phyloP scores from a whole-genome alignment of 2,329 filamentous ascomycete genomes.

The Elsinoe fawcettii region DNA sequence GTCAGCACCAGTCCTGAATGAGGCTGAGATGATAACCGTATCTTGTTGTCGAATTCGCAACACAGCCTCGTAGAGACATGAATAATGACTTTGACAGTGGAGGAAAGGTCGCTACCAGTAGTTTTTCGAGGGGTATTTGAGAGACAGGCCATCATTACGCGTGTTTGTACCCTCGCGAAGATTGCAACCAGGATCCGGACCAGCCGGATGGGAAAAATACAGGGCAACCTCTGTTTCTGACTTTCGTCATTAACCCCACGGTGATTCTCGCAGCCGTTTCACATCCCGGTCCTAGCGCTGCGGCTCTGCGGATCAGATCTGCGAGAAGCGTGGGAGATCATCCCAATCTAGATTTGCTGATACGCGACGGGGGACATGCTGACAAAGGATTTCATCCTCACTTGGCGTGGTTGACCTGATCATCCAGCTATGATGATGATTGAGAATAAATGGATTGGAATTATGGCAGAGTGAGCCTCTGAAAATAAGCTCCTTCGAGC shows the following conservation, averaged over 20 bases:
- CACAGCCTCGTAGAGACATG: neutral
- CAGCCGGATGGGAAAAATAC: neutral
- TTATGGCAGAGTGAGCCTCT: neutral
- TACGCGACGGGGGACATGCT: neutral
- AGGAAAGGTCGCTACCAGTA: neutral
- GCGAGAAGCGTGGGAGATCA: neutral
- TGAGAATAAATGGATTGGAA: neutral
- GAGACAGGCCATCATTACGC: neutral
- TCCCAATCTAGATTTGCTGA: neutral
- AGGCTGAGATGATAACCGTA: neutral
- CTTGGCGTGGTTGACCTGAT: neutral
- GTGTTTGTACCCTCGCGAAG: neutral
- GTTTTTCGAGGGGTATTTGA: neutral
- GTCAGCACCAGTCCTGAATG: constrained; percentile 3
- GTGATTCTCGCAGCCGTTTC: neutral
- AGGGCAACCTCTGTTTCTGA: constrained; percentile 1
- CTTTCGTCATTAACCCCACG: constrained; percentile 10
- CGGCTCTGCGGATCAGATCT: constrained; percentile 1
- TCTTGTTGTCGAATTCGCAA: neutral
- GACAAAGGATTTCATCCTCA: neutral
- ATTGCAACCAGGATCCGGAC: constrained; percentile 4
- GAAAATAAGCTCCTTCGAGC: neutral
- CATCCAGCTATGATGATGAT: neutral
- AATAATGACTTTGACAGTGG: neutral
- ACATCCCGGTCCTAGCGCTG: neutral